Base-by-base conservation (phyloP, 768 basidiomycete genomes). In the Tremella mesenterica region DNA sequence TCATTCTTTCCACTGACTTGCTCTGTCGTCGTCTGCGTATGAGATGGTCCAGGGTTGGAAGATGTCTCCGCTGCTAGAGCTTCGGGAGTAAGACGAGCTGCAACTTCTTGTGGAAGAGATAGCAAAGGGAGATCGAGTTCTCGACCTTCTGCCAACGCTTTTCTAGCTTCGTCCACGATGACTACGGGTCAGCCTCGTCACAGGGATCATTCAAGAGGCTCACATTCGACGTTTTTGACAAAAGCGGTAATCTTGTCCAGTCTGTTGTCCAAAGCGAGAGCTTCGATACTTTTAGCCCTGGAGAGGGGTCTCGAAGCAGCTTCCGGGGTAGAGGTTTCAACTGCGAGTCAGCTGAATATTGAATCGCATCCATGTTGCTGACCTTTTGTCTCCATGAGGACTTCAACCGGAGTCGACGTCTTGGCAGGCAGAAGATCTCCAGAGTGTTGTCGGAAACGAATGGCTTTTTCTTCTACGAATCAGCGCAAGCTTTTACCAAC, bases 101-200 rank as follows among this genome's bases (percentile, higher is more conserved):
- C 23, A 14, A 54, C 10, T 33, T 52, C 54, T 6, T 43, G 43
- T 6, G 66, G 63, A 13, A 63, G 27, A 18, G 49, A 46, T 8
- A 63, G 50, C 12, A 57, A 18, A 0, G 67, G 64, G 9, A 66
- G 41, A 6, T 27, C 14, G 1, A 56, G 54, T 23, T 69, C 67
- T n/a, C 67, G 57, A 21, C 64, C 71, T 45, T 70, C 71, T 2
- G 63, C 60, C 18, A 73, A 49, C 3, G 71, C 69, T 38, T 53
- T 44, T 14, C 67, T 54, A 6, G 71, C 71, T 38, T 73, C 67
- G 30, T 69, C 64, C 36, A 73, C 67, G 31, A 73, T 41, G n/a
- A 41, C 38, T 41, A 23, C 14, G 6, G 14, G 23, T 41, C 38
- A 41, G 38, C 38, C 14, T n/a, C 5, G 14, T 18, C n/a, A 8